phyloP scores from a whole-genome alignment of 2,329 filamentous ascomycete species.

The Neonectria hederae region DNA sequence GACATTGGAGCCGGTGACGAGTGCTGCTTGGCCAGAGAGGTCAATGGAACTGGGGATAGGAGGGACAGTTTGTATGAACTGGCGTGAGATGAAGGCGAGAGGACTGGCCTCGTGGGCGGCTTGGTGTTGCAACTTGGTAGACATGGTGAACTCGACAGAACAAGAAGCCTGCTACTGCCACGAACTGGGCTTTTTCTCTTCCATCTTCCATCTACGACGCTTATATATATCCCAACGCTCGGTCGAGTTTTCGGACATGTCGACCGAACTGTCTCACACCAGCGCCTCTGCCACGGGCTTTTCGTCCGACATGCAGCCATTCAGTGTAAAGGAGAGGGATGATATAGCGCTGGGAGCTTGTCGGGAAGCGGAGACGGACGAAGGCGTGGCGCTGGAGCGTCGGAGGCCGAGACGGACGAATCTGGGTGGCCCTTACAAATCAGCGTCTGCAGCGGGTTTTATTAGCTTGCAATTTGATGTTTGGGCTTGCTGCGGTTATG shows the following conservation, averaged over 20 bases:
- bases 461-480: neutral
- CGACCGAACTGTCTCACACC: no score
- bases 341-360: neutral
- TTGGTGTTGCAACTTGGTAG: conserved; percentile 31
- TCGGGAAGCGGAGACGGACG: conserved; percentile 14
- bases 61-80: conserved; percentile 39
- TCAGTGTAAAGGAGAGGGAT: neutral
- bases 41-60: conserved; percentile 33
- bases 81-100: conserved; percentile 39
- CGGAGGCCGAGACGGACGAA: conserved; percentile 37
- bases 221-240: neutral
- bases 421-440: neutral
- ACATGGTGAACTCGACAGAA: conserved; percentile 25
- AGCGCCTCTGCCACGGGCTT: neutral
- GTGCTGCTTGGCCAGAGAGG: conserved; percentile 52
- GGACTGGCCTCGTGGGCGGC: conserved; percentile 34
- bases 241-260: conserved; percentile 11
- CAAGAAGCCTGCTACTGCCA: neutral
- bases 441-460: neutral
- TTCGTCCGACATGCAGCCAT: neutral
- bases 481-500: neutral
- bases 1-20: conserved; percentile 60
- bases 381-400: neutral
- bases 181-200: neutral
- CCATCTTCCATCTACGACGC: neutral